Base-by-base conservation (phyloP, 2,329 filamentous ascomycete genomes). In the Thyridium curvatum region DNA sequence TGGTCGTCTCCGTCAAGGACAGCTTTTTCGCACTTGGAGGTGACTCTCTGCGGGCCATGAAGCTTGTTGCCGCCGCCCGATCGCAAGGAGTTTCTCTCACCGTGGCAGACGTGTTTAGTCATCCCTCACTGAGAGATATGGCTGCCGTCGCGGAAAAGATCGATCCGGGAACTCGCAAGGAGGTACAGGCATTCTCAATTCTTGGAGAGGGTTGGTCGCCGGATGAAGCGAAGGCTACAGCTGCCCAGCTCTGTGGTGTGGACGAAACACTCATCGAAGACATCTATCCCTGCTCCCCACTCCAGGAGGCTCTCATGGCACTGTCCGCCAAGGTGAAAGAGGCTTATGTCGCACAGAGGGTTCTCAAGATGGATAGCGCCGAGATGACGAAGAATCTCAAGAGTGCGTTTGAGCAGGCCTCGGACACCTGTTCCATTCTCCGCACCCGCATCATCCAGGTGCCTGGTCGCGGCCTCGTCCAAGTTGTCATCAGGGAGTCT, bases 251-350 rank as follows among this genome's bases (percentile, higher is more conserved):
- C 5, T 30, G 51, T 0, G 51, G 55, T 2, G 41, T 52, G 7
- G 44, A 52, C 2, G 35, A 50, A 7, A 56, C 53, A 0, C 37
- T 29, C 0, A 53, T 75, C 4, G 67, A 74, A 35, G 72, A 79
- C 41, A 52, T 73, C 0, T 78, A 74, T 39, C 72, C 73, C 2
- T 75, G 71, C 53, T 72, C 71, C 0, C 66, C 72, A 0, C 56
- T 75, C 2, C 74, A 79, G 42, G 72, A 75, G 48, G 71, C 67
- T 2, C 60, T 78, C 2, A 68, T 78, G 59, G 69, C 72, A 1
- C 52, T 77, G 6, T 71, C 72, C 3, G 61, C 65, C 41, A 72
- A 71, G 48, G 59, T 68, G 17, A 61, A 62, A 28, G 72, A 71
- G 32, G 66, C 69, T 0, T 79, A 77, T 31, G 64, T 78, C 3